These are phyloP conservation scores for Paramecium octaurelia DNA, from an alignment of 73 alveolate species.

Conservation along the genomic window DNA sequence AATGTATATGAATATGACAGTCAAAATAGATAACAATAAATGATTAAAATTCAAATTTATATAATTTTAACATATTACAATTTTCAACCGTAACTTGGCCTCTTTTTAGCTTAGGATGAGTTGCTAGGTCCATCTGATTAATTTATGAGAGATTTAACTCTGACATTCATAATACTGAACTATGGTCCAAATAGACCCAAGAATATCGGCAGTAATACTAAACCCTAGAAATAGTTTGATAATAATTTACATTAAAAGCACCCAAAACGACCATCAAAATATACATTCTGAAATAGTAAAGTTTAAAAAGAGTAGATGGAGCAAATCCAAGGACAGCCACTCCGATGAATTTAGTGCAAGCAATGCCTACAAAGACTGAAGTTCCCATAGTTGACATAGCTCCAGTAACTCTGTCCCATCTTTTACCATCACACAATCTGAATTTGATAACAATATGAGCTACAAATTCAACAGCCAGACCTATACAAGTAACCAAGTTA, in stretches of 20 bases:
- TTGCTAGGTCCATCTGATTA: neutral
- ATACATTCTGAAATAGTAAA: constrained; percentile 94
- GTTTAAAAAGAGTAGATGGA: constrained; percentile 82
- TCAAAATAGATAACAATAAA: too few species aligned
- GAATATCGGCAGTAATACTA: constrained; percentile 11
- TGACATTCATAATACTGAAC: neutral
- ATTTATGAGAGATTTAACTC: neutral
- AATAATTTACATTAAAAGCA: constrained; percentile 70
- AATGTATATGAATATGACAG: too few species aligned
- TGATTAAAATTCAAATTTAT: neutral
- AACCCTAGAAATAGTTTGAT: neutral
- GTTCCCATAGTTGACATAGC: constrained; percentile 87
- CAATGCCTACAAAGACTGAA: constrained; percentile 89
- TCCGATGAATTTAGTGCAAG: constrained; percentile 91
- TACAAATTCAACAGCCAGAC: constrained; percentile 93
- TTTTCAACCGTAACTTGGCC: neutral
- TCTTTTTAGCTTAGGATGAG: neutral
- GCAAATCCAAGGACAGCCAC: constrained; percentile 92
- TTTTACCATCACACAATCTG: constrained; percentile 77
- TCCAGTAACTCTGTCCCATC: constrained; percentile 80
- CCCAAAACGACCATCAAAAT: constrained; percentile 84
- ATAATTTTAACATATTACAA: neutral
- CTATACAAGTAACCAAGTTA: constrained; percentile 86
- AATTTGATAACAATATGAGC: constrained; percentile 88
- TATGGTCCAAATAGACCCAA: constrained; percentile 26